Conservation (phyloP, 192 early-diverging fungal genomes). For the Lunasporangiospora selenospora region DNA sequence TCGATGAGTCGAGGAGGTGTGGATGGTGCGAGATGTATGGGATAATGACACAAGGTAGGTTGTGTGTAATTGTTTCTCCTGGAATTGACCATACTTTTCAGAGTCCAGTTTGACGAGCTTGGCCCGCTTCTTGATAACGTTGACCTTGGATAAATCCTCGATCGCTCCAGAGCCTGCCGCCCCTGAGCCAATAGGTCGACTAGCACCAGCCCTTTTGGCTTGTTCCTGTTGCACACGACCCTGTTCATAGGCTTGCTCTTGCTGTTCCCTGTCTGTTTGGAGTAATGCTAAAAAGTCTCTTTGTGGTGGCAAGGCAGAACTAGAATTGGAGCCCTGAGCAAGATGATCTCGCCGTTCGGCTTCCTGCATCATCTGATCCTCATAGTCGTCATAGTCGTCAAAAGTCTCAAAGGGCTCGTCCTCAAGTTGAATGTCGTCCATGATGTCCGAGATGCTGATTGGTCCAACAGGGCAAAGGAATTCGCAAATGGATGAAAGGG, state of each 20-base stretch:
- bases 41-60: too few species aligned
- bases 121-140: constrained; percentile 19
- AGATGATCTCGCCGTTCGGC: constrained; percentile 22
- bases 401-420: constrained; percentile 36
- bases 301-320: constrained; percentile 16
- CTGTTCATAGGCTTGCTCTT: neutral
- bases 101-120: constrained; percentile 21
- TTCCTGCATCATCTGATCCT: constrained; percentile 34
- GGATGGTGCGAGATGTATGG: too few species aligned
- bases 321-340: neutral
- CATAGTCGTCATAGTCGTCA: constrained; percentile 33
- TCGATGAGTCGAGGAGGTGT: too few species aligned
- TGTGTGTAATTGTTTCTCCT: too few species aligned
- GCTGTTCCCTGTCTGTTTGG: neutral
- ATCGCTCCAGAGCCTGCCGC: neutral
- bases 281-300: constrained; percentile 25
- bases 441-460: too few species aligned
- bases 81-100: constrained; percentile 17
- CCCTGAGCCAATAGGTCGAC: constrained; percentile 15
- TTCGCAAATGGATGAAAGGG: too few species aligned
- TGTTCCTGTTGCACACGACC: neutral
- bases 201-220: neutral
- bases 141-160: constrained; percentile 19
- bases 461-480: too few species aligned
- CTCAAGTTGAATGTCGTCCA: constrained; percentile 31